Evolutionary conservation across 192 early-diverging fungal genomes (phyloP).

Genomic region (Coemansia sp.): DNA sequence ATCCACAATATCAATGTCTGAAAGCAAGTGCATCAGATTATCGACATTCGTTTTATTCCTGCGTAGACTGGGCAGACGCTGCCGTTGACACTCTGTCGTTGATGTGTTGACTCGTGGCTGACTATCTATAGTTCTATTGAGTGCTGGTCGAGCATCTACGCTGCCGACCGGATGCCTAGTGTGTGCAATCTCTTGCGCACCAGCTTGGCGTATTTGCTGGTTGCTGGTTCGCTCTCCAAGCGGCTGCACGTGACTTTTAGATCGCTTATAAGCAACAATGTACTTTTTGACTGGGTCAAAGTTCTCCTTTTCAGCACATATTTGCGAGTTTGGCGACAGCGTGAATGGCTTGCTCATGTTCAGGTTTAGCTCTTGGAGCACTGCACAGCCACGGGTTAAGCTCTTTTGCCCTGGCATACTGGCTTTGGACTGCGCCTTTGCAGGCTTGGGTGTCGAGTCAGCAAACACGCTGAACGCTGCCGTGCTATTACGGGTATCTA

Average conservation of each 20-base stretch:
- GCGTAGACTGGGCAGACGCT: not conserved
- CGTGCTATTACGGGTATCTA: not conserved
- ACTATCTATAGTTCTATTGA: not conserved
- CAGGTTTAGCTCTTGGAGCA: constrained; percentile 13
- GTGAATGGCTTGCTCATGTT: constrained; percentile 12
- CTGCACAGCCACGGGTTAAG: not conserved
- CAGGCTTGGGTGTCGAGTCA: constrained; percentile 1
- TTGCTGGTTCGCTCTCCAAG: not conserved
- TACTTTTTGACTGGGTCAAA: constrained; percentile 35
- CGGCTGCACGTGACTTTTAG: constrained; percentile 4
- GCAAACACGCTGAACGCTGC: constrained; percentile 20
- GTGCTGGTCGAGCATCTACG: not conserved
- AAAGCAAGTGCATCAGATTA: constrained; percentile 10
- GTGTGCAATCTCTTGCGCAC: not conserved
- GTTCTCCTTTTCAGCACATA: constrained; percentile 42
- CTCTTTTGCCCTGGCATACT: not conserved
- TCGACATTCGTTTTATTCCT: not conserved
- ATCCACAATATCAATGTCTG: constrained; percentile 12
- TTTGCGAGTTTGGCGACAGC: constrained; percentile 31
- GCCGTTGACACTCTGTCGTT: not conserved
- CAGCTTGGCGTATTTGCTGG: not conserved
- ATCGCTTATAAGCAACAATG: constrained; percentile 10
- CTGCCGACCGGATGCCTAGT: not conserved
- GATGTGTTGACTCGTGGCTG: not conserved
- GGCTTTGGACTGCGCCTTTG: not conserved